Base-by-base conservation (phyloP, 805 yeast genomes). In the Metschnikowia proteae region DNA sequence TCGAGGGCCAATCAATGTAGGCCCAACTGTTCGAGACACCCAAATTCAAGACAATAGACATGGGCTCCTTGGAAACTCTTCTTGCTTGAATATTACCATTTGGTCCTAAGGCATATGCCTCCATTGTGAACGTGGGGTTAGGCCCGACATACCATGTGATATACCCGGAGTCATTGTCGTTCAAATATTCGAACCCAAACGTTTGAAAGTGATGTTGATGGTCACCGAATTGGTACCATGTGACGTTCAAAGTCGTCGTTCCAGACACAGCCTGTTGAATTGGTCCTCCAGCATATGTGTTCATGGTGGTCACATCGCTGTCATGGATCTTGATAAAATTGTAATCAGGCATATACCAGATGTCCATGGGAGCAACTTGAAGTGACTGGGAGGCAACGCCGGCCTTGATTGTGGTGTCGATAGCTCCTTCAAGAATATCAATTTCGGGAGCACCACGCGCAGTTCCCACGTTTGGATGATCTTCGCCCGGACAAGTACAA, bases 11-110 rank as follows among this genome's bases (percentile, higher is more conserved):
- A 69, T 90, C 92, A 53, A 92, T 92, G 66, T 87, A 88, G 6
- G 94, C 88, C 98, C 98, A 92, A 51, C 82, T 86, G 60, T 84
- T 86, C 11, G 97, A 91, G 46, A 92, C 71, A 75, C 96, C 99
- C 70, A 92, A 69, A 66, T 92, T 92, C 75, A 92, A 61, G 55
- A 92, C 70, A 52, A 92, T 78, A 2, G 96, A 78, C 97, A 92
- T 90, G 55, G 98, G 98, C 63, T 92, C 99, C 64, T 86, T 84
- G 23, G 94, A 76, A 28, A 92, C 79, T 55, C 79, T 68, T 67
- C 98, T 82, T 85, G 86, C 82, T 36, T 81, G 94, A 55, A 92
- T 71, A 65, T 92, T 92, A 57, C 99, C 98, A 65, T 87, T 87
- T 33, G 97, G 96, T 49, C 88, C 86, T 50, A 92, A 71, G 0